These are phyloP conservation scores for Pseudozyma hubeiensis DNA, from an alignment of 1,284 basidiomycete genomes.

Conservation along the genomic window DNA sequence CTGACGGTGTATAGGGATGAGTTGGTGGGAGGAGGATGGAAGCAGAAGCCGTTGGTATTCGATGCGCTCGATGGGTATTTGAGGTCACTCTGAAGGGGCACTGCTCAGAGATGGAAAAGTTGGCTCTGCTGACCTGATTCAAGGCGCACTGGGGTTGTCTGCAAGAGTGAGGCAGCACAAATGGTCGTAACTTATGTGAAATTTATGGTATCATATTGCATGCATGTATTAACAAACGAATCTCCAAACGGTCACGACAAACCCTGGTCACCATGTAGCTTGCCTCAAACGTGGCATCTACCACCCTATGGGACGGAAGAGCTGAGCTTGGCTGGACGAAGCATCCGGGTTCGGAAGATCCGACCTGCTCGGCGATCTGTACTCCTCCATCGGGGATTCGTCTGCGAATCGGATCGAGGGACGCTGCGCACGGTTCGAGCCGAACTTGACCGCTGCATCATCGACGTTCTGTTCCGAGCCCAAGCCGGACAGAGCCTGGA, in stretches of 20 bases:
- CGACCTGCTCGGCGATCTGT: constrained; percentile 3
- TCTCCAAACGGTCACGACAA: not conserved
- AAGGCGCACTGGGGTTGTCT: no score
- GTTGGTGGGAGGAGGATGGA: constrained; percentile 9
- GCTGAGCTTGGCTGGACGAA: constrained; percentile 21
- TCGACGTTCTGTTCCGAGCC: constrained; percentile 4
- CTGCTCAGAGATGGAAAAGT: not conserved
- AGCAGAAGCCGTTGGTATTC: constrained; percentile 20
- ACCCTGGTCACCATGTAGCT: no score
- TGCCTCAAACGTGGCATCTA: not conserved
- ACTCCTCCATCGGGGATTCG: not conserved
- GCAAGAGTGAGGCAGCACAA: no score
- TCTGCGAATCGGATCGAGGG: constrained; percentile 12
- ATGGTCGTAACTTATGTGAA: no score
- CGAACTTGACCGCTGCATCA: constrained; percentile 1
- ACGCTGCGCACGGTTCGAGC: not conserved
- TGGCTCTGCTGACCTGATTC: no score
- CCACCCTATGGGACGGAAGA: constrained; percentile 19
- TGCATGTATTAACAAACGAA: constrained; percentile 1
- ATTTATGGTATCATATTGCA: constrained; percentile 1
- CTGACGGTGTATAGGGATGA: constrained; percentile 27
- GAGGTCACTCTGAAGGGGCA: not conserved
- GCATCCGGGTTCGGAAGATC: constrained; percentile 21
- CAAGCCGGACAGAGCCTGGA: constrained; percentile 20
- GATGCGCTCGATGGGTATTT: constrained; percentile 32